Conservation (phyloP, 768 basidiomycete genomes). For the Mycena maculata region DNA sequence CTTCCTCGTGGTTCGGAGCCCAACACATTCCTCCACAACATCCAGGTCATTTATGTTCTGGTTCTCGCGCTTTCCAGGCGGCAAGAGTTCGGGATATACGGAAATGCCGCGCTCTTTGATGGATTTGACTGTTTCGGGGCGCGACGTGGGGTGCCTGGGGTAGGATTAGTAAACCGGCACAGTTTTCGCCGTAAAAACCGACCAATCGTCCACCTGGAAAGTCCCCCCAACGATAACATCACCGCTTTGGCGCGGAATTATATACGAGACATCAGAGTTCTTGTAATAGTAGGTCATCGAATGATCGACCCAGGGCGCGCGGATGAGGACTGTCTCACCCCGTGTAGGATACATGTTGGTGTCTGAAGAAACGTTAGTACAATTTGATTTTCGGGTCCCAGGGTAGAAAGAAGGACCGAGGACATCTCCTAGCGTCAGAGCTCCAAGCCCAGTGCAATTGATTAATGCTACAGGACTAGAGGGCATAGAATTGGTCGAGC, state of each 20-base stretch:
- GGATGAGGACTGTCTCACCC: slow-evolving; percentile 69
- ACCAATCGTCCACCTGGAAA: slow-evolving; percentile 30
- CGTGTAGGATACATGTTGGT: slow-evolving; percentile 62
- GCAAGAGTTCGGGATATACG: slow-evolving; percentile 27
- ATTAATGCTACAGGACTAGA: slow-evolving; percentile 20
- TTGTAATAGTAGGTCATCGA: slow-evolving; percentile 3
- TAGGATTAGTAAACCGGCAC: too few species aligned
- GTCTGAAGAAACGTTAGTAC: slow-evolving; percentile 20
- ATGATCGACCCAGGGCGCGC: slow-evolving; percentile 54
- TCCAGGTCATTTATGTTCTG: slow-evolving; percentile 24
- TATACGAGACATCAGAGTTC: slow-evolving; percentile 22
- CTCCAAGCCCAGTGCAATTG: slow-evolving; percentile 47
- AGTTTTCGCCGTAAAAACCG: not conserved
- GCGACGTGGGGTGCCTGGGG: slow-evolving; percentile 23
- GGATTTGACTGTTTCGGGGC: slow-evolving; percentile 28
- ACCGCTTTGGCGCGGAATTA: slow-evolving; percentile 33
- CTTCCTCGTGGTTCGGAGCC: slow-evolving; percentile 24
- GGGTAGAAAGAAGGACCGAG: slow-evolving; percentile 51
- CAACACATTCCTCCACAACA: slow-evolving; percentile 32
- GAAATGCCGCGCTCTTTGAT: slow-evolving; percentile 28
- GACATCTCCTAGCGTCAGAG: slow-evolving; percentile 66
- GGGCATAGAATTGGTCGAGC: not conserved
- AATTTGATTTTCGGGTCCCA: not conserved
- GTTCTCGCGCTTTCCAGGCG: slow-evolving; percentile 12
- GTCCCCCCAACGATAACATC: slow-evolving; percentile 33